phyloP scores from a whole-genome alignment of 1,139 yeast species.

The Magnusiomyces tetraspermus region DNA sequence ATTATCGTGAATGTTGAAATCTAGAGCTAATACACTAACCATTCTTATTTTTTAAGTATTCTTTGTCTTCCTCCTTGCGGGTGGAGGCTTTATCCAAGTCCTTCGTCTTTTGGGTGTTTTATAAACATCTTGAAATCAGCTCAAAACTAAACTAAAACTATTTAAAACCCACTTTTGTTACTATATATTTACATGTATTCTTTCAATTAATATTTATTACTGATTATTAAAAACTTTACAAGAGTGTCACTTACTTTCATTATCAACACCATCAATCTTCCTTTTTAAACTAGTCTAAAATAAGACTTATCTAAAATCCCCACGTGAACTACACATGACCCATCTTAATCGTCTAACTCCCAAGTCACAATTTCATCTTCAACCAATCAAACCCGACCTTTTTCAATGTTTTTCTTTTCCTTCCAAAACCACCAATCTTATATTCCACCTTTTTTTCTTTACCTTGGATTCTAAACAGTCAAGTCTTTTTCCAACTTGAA shows the following conservation, averaged over 20 bases:
- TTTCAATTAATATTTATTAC: too few species aligned
- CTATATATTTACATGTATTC: neutral
- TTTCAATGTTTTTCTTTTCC: conserved; percentile 3
- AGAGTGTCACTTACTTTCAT: too few species aligned
- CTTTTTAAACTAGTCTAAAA: neutral
- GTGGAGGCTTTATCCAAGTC: neutral
- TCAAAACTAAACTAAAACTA: neutral
- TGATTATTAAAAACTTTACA: too few species aligned
- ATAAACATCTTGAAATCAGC: neutral
- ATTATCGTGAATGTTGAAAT: neutral
- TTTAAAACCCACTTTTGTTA: neutral
- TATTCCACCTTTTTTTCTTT: conserved; percentile 1
- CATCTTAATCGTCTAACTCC: neutral
- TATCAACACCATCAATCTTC: neutral
- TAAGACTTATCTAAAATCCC: neutral
- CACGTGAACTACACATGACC: neutral
- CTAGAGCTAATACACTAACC: neutral
- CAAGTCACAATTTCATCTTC: conserved; percentile 1
- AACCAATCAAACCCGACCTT: conserved; percentile 9
- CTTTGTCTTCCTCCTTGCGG: neutral
- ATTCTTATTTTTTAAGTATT: neutral
- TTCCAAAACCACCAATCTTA: neutral
- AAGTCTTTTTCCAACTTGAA: too few species aligned
- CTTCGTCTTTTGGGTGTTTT: neutral
- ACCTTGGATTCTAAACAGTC: neutral